Conservation (phyloP, 169 alveolate species). For the Plasmodium blacklocki region DNA sequence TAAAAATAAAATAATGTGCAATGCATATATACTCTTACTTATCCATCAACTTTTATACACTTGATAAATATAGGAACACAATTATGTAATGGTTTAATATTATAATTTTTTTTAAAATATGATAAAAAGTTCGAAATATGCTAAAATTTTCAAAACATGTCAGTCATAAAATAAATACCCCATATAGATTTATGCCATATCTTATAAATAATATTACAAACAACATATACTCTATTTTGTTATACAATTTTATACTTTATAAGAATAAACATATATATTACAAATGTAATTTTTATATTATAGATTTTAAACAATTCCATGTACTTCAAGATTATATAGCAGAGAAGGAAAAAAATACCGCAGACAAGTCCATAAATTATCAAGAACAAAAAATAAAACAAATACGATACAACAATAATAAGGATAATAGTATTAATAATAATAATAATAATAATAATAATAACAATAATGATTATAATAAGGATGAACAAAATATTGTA, state of each 20-base stretch:
- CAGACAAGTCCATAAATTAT: too few relatives aligned
- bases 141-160: constrained; percentile 60
- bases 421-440: too few relatives aligned
- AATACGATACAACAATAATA: too few relatives aligned
- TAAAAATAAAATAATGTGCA: too few relatives aligned
- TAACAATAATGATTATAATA: neutral
- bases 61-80: too few relatives aligned
- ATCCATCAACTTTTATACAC: too few relatives aligned
- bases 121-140: constrained; percentile 39
- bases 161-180: constrained; percentile 13
- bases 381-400: too few relatives aligned
- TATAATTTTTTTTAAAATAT: constrained; percentile 4
- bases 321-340: constrained; percentile 24
- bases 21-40: too few relatives aligned
- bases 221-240: neutral
- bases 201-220: constrained; percentile 6
- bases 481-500: too few relatives aligned
- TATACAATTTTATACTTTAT: neutral
- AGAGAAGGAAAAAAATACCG: neutral
- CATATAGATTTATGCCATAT: constrained; percentile 7
- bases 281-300: constrained; percentile 8
- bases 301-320: constrained; percentile 7
- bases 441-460: too few relatives aligned
- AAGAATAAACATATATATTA: neutral
- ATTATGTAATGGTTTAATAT: too few relatives aligned